Percentiles rank a stretch among this genome's conserved stretches.
phyloP scores from a whole-genome alignment of 176 grass and related monocot species.

The Hordeum marinum region DNA sequence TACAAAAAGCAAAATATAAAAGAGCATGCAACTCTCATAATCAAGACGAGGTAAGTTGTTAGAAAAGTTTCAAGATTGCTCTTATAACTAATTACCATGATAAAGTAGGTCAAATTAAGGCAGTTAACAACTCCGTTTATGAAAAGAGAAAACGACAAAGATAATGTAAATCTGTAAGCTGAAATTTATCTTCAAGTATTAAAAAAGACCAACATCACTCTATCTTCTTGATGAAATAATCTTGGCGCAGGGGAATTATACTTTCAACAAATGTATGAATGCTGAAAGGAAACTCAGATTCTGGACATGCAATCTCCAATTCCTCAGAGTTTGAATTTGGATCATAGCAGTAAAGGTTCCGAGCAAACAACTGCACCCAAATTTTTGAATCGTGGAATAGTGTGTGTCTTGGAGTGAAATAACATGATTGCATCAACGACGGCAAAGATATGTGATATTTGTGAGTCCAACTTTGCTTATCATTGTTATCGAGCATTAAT shows the following conservation, averaged over 20 bases:
- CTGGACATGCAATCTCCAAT: slow-evolving; percentile 31
- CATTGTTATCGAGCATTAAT: slow-evolving; percentile 20
- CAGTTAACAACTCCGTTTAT: slow-evolving; percentile 9
- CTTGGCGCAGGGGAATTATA: slow-evolving; percentile 39
- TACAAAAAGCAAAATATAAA: not conserved
- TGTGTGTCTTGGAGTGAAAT: slow-evolving; percentile 46
- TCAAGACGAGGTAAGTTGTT: not conserved
- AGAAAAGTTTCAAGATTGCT: slow-evolving; percentile 3
- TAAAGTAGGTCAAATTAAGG: not conserved
- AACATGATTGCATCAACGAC: slow-evolving; percentile 40
- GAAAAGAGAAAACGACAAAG: not conserved
- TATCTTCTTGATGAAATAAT: slow-evolving; percentile 40
- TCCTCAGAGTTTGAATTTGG: slow-evolving; percentile 42
- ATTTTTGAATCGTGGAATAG: slow-evolving; percentile 44
- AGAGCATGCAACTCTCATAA: not conserved
- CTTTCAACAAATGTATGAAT: slow-evolving; percentile 49
- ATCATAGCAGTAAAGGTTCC: slow-evolving; percentile 42
- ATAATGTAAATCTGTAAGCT: not conserved
- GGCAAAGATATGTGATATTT: slow-evolving; percentile 44
- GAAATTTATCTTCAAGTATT: slow-evolving; percentile 1
- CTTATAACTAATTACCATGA: slow-evolving; percentile 13
- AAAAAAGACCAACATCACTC: slow-evolving; percentile 7
- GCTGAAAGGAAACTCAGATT: slow-evolving; percentile 47
- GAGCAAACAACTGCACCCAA: slow-evolving; percentile 55
- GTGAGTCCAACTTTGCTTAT: slow-evolving; percentile 39